phyloP scores from a whole-genome alignment of 2,329 filamentous ascomycete genomes.

The Bipolaris zeicola region DNA sequence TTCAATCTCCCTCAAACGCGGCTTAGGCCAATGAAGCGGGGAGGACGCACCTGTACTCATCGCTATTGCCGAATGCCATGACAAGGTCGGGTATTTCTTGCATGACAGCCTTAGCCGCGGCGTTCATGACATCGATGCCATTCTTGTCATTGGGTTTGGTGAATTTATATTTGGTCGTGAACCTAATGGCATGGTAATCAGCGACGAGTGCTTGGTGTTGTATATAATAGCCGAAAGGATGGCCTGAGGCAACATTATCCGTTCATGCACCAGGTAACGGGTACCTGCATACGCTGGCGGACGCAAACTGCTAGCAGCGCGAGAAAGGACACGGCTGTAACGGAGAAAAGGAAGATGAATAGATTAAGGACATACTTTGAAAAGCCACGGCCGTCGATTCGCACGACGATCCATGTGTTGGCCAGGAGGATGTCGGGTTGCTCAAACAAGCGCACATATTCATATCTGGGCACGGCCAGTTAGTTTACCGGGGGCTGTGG shows the following conservation, averaged over 20 bases:
- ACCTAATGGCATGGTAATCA: constrained; percentile 55
- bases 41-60: constrained; percentile 76
- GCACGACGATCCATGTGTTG: constrained; percentile 94
- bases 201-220: constrained; percentile 2
- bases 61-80: constrained; percentile 90
- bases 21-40: background rate
- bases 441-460: constrained; percentile 93
- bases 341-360: constrained; percentile 10
- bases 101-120: constrained; percentile 83
- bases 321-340: background rate
- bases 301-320: constrained; percentile 3
- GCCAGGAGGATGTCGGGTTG: constrained; percentile 78
- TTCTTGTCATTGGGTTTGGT: constrained; percentile 89
- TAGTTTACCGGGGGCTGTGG: background rate
- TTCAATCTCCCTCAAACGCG: constrained; percentile 26
- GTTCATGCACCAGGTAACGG: constrained; percentile 19
- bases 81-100: constrained; percentile 82
- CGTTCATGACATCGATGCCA: constrained; percentile 93
- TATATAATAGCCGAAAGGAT: constrained; percentile 8
- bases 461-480: constrained; percentile 66
- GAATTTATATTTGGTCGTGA: constrained; percentile 83
- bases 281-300: constrained; percentile 25
- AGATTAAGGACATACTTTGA: constrained; percentile 68
- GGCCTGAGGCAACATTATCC: constrained; percentile 8
- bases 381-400: constrained; percentile 92